Evolutionary conservation across 208 protist genomes (phyloP).

Genomic region (Leishmania mexicana): DNA sequence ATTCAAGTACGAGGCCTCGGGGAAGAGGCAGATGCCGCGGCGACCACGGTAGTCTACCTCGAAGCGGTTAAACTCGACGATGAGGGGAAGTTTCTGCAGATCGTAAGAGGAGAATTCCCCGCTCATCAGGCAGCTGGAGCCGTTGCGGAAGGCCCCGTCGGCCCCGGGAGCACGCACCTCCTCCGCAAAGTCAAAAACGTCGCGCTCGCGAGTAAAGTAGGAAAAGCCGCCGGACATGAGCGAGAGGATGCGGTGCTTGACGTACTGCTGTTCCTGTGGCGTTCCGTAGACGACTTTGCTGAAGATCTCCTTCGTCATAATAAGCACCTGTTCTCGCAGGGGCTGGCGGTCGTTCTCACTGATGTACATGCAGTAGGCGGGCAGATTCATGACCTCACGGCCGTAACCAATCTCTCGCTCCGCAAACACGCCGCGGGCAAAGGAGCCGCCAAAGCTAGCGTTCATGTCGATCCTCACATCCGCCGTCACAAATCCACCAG

Average conservation of each 20-base stretch:
- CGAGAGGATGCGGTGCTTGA: slow-evolving; percentile 73
- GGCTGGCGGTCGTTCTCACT: slow-evolving; percentile 48
- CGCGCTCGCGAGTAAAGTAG: slow-evolving; percentile 85
- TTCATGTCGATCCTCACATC: slow-evolving; percentile 84
- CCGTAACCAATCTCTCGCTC: slow-evolving; percentile 78
- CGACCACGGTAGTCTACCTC: slow-evolving; percentile 84
- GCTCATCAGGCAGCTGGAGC: slow-evolving; percentile 64
- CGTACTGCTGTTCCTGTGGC: slow-evolving; percentile 64
- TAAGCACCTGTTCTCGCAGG: slow-evolving; percentile 75
- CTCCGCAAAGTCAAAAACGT: slow-evolving; percentile 86
- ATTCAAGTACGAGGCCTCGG: slow-evolving; percentile 84
- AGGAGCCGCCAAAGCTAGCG: slow-evolving; percentile 71
- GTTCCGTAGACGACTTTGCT: slow-evolving; percentile 62
- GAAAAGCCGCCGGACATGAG: slow-evolving; percentile 86
- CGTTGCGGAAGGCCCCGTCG: slow-evolving; percentile 64
- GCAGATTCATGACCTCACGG: slow-evolving; percentile 81
- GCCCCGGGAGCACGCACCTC: slow-evolving; percentile 66
- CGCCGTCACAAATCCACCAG: slow-evolving; percentile 75
- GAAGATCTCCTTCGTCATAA: slow-evolving; percentile 78
- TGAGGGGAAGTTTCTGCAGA: slow-evolving; percentile 82
- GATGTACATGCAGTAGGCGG: slow-evolving; percentile 82
- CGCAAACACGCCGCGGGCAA: slow-evolving; percentile 76
- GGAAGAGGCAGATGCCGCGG: slow-evolving; percentile 80
- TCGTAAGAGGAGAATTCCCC: slow-evolving; percentile 85
- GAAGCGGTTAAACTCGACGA: slow-evolving; percentile 87